Base-by-base conservation (phyloP, 75 land plant genomes). In the Gnetum montanum region DNA sequence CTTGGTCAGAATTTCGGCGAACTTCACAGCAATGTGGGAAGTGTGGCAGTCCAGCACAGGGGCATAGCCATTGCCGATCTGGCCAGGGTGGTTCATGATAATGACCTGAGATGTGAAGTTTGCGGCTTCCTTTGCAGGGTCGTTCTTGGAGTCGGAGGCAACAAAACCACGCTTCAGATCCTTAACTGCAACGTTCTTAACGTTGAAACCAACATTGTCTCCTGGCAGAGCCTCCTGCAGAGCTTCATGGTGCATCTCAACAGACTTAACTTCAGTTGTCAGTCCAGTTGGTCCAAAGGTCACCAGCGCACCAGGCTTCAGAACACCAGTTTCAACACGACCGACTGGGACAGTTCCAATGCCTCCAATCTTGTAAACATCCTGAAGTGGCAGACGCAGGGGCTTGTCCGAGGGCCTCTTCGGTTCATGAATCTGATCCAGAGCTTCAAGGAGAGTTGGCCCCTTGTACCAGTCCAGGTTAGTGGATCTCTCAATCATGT, bases 151-250 rank as follows among this genome's bases (percentile, higher is more conserved):
- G 75, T 80, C 65, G 8, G 80, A 76, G 11, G 83, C 83, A 26
- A 80, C 80, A 61, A 12, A 76, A 2, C 83, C 83, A 49, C 81
- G 63, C 64, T 80, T 80, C 40, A 80, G 62, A 68, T 80, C 83
- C 82, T 78, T 75, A 27, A 78, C 82, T 23, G 77, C 77, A 30
- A 81, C 84, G 31, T 81, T 81, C 83, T 79, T 82, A 11, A 79
- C 83, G 1, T 77, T 78, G 70, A 76, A 78, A 0, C 82, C 82
- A 26, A 77, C 80, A 74, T 70, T 78, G 33, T 73, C 79, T 56
- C 79, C 77, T 10, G 59, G 56, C 29, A 73, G 49, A 34, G 84
- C 77, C 66, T 81, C 84, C 36, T 46, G 49, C 8, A 76, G 45
- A 6, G 79, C 64, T 59, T 76, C 71, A 41, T 67, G 79, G 64